Evolutionary conservation across 2,329 filamentous ascomycete species (phyloP).

Genomic region (Teratosphaeriaceae sp.): DNA sequence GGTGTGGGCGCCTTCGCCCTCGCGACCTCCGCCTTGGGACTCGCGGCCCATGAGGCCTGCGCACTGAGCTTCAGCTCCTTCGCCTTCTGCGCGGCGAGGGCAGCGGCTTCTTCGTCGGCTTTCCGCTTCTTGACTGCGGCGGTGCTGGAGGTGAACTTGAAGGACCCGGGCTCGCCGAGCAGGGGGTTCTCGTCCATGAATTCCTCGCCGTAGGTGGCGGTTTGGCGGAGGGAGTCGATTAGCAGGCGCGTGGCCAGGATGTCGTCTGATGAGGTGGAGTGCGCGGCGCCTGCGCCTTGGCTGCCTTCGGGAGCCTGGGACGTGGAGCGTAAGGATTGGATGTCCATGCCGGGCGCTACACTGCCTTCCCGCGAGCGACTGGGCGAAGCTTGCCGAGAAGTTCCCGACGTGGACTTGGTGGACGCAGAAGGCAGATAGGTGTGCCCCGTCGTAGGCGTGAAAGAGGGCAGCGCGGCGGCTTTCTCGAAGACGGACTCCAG

Average conservation of each 20-base stretch:
- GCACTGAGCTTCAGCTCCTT: constrained; percentile 1
- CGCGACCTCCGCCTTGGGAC: constrained; percentile 3
- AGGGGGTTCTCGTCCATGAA: constrained; percentile 60
- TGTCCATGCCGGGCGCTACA: constrained; percentile 24
- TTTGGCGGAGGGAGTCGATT: constrained; percentile 29
- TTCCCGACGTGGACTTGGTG: constrained; percentile 31
- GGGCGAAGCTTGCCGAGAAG: constrained; percentile 34
- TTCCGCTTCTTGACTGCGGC: constrained; percentile 37
- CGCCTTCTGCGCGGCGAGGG: constrained; percentile 12
- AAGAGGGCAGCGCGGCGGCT: constrained; percentile 48
- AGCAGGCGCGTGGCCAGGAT: constrained; percentile 29
- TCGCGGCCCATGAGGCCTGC: constrained; percentile 2
- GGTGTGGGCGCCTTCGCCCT: constrained; percentile 7
- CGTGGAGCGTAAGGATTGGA: constrained; percentile 23
- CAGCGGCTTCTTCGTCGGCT: constrained; percentile 29
- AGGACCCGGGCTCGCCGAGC: constrained; percentile 56
- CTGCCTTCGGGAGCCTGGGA: constrained; percentile 18
- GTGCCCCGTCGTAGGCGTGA: constrained; percentile 53
- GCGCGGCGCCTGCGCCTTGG: neutral
- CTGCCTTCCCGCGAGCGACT: constrained; percentile 39
- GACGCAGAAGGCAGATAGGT: constrained; percentile 42
- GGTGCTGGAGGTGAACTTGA: constrained; percentile 47
- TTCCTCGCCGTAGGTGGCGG: constrained; percentile 49
- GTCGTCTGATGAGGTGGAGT: constrained; percentile 6
- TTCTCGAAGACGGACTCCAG: constrained; percentile 50